Evolutionary conservation across 805 yeast species (phyloP).

Genomic region (Kazachstania martiniae): DNA sequence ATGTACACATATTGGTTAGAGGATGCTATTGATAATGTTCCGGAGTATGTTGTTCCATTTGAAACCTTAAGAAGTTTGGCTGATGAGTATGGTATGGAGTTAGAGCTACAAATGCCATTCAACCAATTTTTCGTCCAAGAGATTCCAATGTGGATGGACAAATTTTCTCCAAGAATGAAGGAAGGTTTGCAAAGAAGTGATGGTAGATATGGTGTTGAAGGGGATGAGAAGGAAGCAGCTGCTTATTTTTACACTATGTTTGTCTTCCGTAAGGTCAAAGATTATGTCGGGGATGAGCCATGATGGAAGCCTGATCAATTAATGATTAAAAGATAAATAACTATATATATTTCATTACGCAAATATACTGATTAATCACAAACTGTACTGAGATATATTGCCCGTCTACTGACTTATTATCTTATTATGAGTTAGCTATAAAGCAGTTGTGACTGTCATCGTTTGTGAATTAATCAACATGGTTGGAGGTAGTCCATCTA

Average conservation of each 20-base stretch:
- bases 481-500: slow-evolving; percentile 72
- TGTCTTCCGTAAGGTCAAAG: slow-evolving; percentile 57
- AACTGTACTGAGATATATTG: too few relatives aligned
- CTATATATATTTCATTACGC: too few relatives aligned
- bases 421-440: slow-evolving; percentile 39
- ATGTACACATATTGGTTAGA: slow-evolving; percentile 68
- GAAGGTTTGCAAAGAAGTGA: slow-evolving; percentile 66
- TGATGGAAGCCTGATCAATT: too few relatives aligned
- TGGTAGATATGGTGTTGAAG: slow-evolving; percentile 79
- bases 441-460: slow-evolving; percentile 90
- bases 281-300: slow-evolving; percentile 13
- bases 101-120: slow-evolving; percentile 66
- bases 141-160: slow-evolving; percentile 53
- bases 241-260: slow-evolving; percentile 77
- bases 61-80: slow-evolving; percentile 77
- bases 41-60: slow-evolving; percentile 94
- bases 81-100: slow-evolving; percentile 66
- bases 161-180: slow-evolving; percentile 47
- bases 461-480: slow-evolving; percentile 82
- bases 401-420: too few relatives aligned
- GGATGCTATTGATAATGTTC: slow-evolving; percentile 94
- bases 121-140: slow-evolving; percentile 74
- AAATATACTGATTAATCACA: too few relatives aligned
- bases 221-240: slow-evolving; percentile 81
- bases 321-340: too few relatives aligned